Base-by-base conservation (phyloP, 768 basidiomycete genomes). In the Russula brevipes region DNA sequence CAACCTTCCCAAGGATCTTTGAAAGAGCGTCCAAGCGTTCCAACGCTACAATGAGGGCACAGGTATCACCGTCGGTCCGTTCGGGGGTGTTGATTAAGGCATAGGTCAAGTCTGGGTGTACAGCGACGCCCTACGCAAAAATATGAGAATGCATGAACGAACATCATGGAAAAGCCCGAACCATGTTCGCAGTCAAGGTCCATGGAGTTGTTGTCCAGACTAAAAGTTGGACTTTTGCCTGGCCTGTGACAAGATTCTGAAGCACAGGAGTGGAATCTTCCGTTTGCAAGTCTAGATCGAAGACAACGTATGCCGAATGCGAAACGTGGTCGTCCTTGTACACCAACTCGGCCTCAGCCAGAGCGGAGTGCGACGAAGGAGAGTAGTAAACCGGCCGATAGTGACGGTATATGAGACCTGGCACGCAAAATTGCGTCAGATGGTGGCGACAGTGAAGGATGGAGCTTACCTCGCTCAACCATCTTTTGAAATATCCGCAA, bases 131-230 rank as follows among this genome's bases (percentile, higher is more conserved):
- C 95, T 96, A 62, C 19, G 10, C 39, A 36, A 30, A 62, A 14
- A 64, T 11, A 46, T 41, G 65, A 67, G 52, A 67, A 53, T 4
- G 38, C 58, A 54, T 50, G 38, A 19, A 31, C n/a, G 36, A 62
- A 16, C 6, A n/a, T 31, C 19, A 50, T 19, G 39, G 60, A 38
- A 41, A 66, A 17, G 30, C 7, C 64, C 81, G 46, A 68, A 94
- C 94, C 89, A 94, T 93, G 70, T 99, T 98, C 1, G 93, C 91
- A 5, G 91, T 93, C 52, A 98, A 76, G 4, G 93, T 98, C 96
- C 96, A 99, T 1, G 96, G 91, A 0, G 96, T 98, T 4, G 96
- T 98, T 2, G 96, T 98, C 96, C 96, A 99, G 4, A 96, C 89
- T 17, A 94, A 77, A 10, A 97, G 69, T 35, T 80, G 79, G 11